These are phyloP conservation scores for Liriodendron chinense DNA, from an alignment of 164 flowering plant species.

Conservation along the genomic window DNA sequence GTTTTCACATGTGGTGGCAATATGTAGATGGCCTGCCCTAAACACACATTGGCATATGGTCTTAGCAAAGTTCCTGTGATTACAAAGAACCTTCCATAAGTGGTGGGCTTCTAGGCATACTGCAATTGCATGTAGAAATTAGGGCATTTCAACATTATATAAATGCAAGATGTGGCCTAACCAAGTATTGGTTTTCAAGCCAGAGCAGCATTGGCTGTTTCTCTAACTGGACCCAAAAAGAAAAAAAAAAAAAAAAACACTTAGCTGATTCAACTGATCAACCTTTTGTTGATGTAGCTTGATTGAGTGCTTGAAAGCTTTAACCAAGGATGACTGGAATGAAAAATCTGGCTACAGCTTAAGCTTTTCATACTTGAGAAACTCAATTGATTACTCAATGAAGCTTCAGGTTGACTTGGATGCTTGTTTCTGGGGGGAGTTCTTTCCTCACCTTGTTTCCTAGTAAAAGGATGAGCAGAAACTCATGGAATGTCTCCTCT, in stretches of 20 bases:
- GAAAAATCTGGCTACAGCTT: background rate
- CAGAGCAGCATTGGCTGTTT: background rate
- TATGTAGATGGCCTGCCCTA: no score
- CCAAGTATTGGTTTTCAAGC: background rate
- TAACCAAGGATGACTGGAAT: background rate
- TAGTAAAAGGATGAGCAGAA: background rate
- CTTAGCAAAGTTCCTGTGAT: no score
- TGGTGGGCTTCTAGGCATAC: no score
- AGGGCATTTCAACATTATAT: no score
- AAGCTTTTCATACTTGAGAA: background rate
- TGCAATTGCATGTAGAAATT: no score
- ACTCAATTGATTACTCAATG: background rate
- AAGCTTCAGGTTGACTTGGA: background rate
- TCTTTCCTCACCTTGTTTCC: background rate
- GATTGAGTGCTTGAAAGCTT: background rate
- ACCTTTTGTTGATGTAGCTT: background rate
- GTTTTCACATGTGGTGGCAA: no score
- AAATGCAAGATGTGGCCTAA: no score
- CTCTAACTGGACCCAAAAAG: background rate
- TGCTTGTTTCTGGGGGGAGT: background rate
- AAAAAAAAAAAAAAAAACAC: no score
- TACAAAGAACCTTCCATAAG: no score
- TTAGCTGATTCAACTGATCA: no score
- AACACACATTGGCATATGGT: no score
- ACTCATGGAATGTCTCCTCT: background rate